Base-by-base conservation (phyloP, 164 flowering plant genomes). In the Santalum album region DNA sequence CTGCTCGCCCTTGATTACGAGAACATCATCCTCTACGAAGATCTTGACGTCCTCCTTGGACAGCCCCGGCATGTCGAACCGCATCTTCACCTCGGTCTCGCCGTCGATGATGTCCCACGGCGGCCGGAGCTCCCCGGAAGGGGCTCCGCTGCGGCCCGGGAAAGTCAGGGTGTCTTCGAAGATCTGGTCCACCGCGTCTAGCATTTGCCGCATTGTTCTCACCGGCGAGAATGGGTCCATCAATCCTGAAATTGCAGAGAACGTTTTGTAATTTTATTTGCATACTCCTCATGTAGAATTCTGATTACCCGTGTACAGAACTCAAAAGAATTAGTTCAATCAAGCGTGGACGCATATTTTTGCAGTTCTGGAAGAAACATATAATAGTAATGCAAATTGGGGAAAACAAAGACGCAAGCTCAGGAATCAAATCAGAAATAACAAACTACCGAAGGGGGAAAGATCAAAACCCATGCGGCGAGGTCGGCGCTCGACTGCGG, bases 81-180 rank as follows among this genome's bases (percentile, higher is more conserved):
- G 46, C 83, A 84, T 79, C 62, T 71, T 80, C 58, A 82, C 63
- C 58, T 87, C 90, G 19, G 69, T 54, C 19, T 90, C 96, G 0
- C 73, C 82, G 6, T 83, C 86, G 16, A 59, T 66, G 14, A 90
- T 63, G 59, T 90, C 94, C 94, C 97, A 90, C 0, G 96, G 96
- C 0, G 80, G 43, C 0, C 88, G 76, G 1, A 76, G 42, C 25
- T 61, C 78, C 1, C 64, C 55, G 6, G 36, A 59, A 10, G 61
- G 2, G 14, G 63, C 16, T 27, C 24, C 23, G 15, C 21, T 15
- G 21, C 68, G 27, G 1, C 77, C 66, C 0, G 85, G 80, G 58
- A 65, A 55, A 1, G 71, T 42, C 69, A 72, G 19, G 3, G 68
- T 40, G 20, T 81, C 92, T 20, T 84, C 95, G 47, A 90, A 83